These are phyloP conservation scores for Colletotrichum sansevieriae DNA, from an alignment of 2,329 filamentous ascomycete species.

Conservation along the genomic window DNA sequence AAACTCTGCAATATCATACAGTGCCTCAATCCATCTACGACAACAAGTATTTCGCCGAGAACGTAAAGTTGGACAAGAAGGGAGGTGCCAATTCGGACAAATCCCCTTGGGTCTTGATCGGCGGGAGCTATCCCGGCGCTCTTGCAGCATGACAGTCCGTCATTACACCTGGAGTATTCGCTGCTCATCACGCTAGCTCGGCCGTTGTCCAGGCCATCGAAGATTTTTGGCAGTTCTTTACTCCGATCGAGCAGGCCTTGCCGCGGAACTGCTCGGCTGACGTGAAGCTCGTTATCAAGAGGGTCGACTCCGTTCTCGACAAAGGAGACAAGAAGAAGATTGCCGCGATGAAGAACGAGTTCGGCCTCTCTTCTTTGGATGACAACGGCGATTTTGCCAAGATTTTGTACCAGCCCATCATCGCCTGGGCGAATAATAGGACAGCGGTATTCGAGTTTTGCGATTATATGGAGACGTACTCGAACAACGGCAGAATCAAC, in stretches of 20 bases:
- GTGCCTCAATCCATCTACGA: slow-evolving; percentile 38
- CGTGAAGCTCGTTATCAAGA: slow-evolving; percentile 58
- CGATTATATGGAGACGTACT: slow-evolving; percentile 21
- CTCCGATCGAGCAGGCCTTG: slow-evolving; percentile 55
- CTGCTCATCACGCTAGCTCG: slow-evolving; percentile 64
- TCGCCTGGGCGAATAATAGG: slow-evolving; percentile 13
- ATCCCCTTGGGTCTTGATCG: slow-evolving; percentile 65
- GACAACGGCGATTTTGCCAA: slow-evolving; percentile 30
- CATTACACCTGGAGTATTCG: slow-evolving; percentile 61
- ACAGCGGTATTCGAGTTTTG: slow-evolving; percentile 19
- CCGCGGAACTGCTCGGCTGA: slow-evolving; percentile 58
- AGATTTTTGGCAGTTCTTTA: slow-evolving; percentile 63
- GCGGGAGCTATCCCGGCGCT: slow-evolving; percentile 65
- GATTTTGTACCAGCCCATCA: slow-evolving; percentile 23
- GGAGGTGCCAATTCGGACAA: slow-evolving; percentile 50
- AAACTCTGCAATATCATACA: slow-evolving; percentile 36
- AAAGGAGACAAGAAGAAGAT: slow-evolving; percentile 18
- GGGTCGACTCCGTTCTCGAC: slow-evolving; percentile 57
- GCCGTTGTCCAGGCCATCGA: slow-evolving; percentile 61
- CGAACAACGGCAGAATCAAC: slow-evolving; percentile 11
- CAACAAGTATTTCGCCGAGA: slow-evolving; percentile 37
- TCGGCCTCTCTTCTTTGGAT: slow-evolving; percentile 20
- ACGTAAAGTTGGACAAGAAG: slow-evolving; percentile 52
- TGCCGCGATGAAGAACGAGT: slow-evolving; percentile 32
- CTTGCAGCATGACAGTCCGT: slow-evolving; percentile 62